Evolutionary conservation across 2,329 filamentous ascomycete species (phyloP).

Genomic region (Colletotrichum siamense): DNA sequence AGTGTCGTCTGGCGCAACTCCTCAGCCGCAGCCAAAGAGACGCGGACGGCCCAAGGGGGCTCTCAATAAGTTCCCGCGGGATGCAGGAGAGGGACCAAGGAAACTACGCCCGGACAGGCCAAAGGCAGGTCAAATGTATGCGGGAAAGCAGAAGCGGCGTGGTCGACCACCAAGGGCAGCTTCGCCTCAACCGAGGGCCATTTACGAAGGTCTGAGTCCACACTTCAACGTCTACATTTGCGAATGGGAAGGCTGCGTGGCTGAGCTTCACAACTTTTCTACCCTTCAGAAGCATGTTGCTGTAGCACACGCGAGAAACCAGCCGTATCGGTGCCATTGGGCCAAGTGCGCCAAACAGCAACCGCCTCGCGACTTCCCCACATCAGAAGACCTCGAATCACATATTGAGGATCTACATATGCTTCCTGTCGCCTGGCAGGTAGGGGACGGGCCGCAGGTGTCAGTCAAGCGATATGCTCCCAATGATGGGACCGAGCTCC

Average conservation of each 20-base stretch:
- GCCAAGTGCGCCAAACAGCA: conserved; percentile 38
- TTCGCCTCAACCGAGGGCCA: conserved; percentile 41
- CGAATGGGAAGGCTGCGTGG: conserved; percentile 64
- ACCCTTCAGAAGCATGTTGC: conserved; percentile 61
- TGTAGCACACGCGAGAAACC: conserved; percentile 47
- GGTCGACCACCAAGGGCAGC: conserved; percentile 47
- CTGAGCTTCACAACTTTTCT: conserved; percentile 67
- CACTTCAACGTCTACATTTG: conserved; percentile 60
- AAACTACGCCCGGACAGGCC: conserved; percentile 31
- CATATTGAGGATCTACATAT: conserved; percentile 64
- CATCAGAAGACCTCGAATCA: conserved; percentile 41
- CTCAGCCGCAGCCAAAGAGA: conserved; percentile 27
- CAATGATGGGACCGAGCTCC: conserved; percentile 35
- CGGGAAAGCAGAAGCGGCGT: conserved; percentile 45
- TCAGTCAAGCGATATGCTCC: conserved; percentile 15
- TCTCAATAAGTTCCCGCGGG: conserved; percentile 14
- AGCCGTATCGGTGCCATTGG: conserved; percentile 41
- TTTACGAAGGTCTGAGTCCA: conserved; percentile 47
- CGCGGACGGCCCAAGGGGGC: conserved; percentile 55
- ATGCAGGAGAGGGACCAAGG: conserved; percentile 17
- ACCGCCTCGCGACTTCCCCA: conserved; percentile 2
- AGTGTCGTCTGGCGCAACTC: neutral
- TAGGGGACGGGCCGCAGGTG: conserved; percentile 59
- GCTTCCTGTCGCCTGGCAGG: conserved; percentile 58
- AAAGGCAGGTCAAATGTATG: conserved; percentile 23